A percentile compares a stretch with the other conserved stretches of the same genome.
These are phyloP conservation scores for Gaeumannomyces sp. DNA, from an alignment of 2,329 filamentous ascomycete genomes.

Conservation along the genomic window DNA sequence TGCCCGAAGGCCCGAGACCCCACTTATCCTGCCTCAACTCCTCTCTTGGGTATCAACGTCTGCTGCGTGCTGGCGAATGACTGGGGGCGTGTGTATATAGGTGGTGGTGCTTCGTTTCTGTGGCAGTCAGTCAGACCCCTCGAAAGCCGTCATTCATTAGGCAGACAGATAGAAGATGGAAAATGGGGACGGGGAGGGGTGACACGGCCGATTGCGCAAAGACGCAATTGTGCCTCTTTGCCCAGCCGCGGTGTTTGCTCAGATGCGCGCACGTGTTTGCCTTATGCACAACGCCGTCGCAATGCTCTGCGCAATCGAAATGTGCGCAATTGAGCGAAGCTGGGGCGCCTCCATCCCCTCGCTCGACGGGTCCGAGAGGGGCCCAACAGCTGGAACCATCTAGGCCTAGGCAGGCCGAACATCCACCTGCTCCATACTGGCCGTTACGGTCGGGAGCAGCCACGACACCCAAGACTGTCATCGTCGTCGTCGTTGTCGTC, in stretches of 20 bases:
- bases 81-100: background rate
- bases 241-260: too few relatives aligned
- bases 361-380: background rate
- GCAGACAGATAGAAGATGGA: background rate
- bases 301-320: background rate
- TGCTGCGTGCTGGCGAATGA: background rate
- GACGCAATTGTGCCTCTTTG: background rate
- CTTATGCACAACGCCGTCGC: background rate
- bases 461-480: too few relatives aligned
- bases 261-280: background rate
- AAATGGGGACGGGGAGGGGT: background rate
- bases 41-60: conserved; percentile 1
- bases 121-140: too few relatives aligned
- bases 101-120: background rate
- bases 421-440: background rate
- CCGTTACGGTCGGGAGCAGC: background rate
- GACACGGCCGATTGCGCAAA: background rate
- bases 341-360: background rate
- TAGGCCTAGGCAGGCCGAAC: background rate
- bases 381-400: background rate
- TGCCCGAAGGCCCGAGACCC: background rate
- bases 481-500: background rate
- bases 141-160: too few relatives aligned
- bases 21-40: background rate
- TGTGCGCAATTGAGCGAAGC: conserved; percentile 1